Evolutionary conservation across 75 land plant species (phyloP).

Genomic region (Pinus tabuliformis): DNA sequence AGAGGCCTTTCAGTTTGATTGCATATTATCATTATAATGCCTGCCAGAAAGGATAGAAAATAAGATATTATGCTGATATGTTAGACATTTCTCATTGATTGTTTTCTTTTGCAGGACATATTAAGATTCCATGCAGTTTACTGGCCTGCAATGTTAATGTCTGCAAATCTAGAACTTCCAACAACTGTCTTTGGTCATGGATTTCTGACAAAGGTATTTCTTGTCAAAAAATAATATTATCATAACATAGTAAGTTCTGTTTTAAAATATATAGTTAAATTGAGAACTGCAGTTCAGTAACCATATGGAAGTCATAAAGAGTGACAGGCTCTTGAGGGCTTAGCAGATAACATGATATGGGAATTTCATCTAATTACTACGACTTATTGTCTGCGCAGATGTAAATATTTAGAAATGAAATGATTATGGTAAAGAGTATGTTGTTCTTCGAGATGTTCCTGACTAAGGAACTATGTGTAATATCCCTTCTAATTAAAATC

Average conservation of each 20-base stretch:
- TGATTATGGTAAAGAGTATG: background rate
- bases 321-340: background rate
- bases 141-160: conserved; percentile 99
- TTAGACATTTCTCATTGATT: background rate
- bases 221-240: background rate
- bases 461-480: no score
- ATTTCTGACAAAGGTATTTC: conserved; percentile 93
- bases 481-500: no score
- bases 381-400: background rate
- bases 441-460: no score
- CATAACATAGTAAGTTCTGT: background rate
- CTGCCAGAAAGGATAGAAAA: background rate
- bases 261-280: background rate
- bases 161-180: conserved; percentile 86
- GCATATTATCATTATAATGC: background rate
- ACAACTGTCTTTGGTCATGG: conserved; percentile 96
- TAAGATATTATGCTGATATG: background rate
- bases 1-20: background rate
- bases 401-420: background rate
- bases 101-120: conserved; percentile 70
- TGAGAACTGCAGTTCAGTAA: background rate
- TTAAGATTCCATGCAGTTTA: conserved; percentile 98
- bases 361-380: background rate
- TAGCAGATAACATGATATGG: background rate
- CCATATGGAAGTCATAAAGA: background rate